Evolutionary conservation across 345 rosid genomes (phyloP).

Genomic region (Melastoma malabathricum): DNA sequence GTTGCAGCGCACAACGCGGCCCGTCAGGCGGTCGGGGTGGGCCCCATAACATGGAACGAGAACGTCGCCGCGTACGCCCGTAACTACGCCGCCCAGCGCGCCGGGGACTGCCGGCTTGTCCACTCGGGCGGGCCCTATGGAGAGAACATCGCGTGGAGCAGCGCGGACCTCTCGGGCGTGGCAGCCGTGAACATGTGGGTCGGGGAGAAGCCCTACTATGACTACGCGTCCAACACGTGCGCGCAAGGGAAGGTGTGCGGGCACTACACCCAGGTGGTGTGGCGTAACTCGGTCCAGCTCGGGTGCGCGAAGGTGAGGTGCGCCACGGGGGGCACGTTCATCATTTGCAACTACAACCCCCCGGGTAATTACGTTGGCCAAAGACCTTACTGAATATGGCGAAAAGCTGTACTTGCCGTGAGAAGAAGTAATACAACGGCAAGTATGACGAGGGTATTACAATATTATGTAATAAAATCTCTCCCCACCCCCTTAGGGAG

Average conservation of each 20-base stretch:
- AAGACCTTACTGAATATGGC: slow-evolving; percentile 4
- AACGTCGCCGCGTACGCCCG: slow-evolving; percentile 11
- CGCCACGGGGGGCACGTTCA: slow-evolving; percentile 10
- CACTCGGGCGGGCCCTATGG: slow-evolving; percentile 23
- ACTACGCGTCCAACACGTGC: slow-evolving; percentile 9
- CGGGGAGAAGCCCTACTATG: slow-evolving; percentile 11
- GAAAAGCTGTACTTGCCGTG: neutral
- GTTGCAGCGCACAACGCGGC: slow-evolving; percentile 12
- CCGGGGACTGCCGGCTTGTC: slow-evolving; percentile 4
- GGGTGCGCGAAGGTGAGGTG: slow-evolving; percentile 19
- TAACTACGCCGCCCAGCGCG: slow-evolving; percentile 5
- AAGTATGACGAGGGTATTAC: neutral
- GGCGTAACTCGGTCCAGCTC: slow-evolving; percentile 5
- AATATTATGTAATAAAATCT: too few species aligned
- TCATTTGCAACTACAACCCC: slow-evolving; percentile 14
- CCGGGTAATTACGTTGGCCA: slow-evolving; percentile 9
- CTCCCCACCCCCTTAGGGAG: too few species aligned
- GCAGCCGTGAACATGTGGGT: slow-evolving; percentile 18
- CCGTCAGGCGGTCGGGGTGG: slow-evolving; percentile 10
- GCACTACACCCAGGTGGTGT: slow-evolving; percentile 26
- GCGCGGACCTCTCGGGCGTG: neutral
- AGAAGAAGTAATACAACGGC: neutral
- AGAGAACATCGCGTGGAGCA: slow-evolving; percentile 18
- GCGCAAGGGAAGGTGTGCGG: slow-evolving; percentile 4
- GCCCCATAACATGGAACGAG: slow-evolving; percentile 9